Evolutionary conservation across 257 asterid genomes (phyloP), one percentile per base, ranked within the genome.

Genomic region (Lavandula angustifolia): DNA sequence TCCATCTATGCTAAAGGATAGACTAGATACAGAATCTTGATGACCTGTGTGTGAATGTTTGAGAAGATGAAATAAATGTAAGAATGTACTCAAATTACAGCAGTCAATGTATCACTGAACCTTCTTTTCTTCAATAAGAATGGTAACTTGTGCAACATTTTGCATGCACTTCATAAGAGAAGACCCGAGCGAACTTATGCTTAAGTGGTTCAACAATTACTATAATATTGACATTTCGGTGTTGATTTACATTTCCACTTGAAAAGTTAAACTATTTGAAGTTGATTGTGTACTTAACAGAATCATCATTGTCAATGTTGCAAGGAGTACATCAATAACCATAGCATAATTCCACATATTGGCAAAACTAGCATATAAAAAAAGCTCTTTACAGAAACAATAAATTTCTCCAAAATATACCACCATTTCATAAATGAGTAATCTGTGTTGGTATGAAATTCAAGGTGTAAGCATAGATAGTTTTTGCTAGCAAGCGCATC

Each of bases 1-100:
- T 33, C 97, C 97, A 81, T 94, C 97, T n/a, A 73, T 18, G 65
- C 96, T 94, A 46, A 94, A 94, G 60, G 90, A 78, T 68, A 87
- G 70, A 76, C 84, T 80, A 53, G 96, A 82, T 62, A 90, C 73
- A 31, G 99, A 80, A 55, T 94, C 96, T 53, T 70, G 65, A 78
- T 94, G 99, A 79, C 92, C 97, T 92, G 89, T 77, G 72, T 4
- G 54, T 41, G 55, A 27, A 60, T 54, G 66, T 69, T 52, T 43
- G 48, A 70, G 69, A 62, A 75, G 22, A 64, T 71, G 67, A 53
- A 62, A 64, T 14, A 53, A 48, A 69, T 42, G 54, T 57, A 31
- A 12, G 6, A 27, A 31, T 58, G 48, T 14, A 17, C 54, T 50
- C 34, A 40, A 72, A 38, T 32, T 22, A 22, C 27, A 22, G 27